These are phyloP conservation scores for Cephaloascus albidus DNA, from an alignment of 805 yeast genomes.

Conservation along the genomic window DNA sequence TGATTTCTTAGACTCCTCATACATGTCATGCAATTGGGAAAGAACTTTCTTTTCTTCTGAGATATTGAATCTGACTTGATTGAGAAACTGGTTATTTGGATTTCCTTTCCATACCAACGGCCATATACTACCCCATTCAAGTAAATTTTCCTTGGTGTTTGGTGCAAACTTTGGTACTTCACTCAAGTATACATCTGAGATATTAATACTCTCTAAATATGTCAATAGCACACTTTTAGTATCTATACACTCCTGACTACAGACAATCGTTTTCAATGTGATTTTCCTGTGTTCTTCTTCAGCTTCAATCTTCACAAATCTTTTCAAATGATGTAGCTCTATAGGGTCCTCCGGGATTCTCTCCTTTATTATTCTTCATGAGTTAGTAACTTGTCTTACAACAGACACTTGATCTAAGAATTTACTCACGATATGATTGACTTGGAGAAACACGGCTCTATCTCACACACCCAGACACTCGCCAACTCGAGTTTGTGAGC, in stretches of 20 bases:
- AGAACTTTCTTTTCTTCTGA: conserved; percentile 20
- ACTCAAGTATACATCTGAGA: conserved; percentile 6
- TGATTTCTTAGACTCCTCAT: conserved; percentile 3
- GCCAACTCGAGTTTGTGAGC: conserved; percentile 17
- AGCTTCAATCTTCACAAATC: neutral
- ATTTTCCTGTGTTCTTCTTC: neutral
- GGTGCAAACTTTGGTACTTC: conserved; percentile 60
- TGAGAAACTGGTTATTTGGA: conserved; percentile 63
- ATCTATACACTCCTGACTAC: neutral
- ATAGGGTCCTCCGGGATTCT: conserved; percentile 2
- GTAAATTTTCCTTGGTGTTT: conserved; percentile 53
- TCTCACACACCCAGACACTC: conserved; percentile 39
- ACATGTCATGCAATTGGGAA: conserved; percentile 1
- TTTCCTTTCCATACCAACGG: conserved; percentile 93
- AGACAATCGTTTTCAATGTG: neutral
- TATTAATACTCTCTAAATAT: conserved; percentile 2
- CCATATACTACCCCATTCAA: conserved; percentile 73
- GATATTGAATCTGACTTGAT: conserved; percentile 43
- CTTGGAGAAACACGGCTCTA: conserved; percentile 25
- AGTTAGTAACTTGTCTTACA: neutral
- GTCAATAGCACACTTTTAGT: neutral
- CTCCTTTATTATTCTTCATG: conserved; percentile 11
- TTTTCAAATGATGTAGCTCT: conserved; percentile 1
- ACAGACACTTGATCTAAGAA: neutral
- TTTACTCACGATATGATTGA: conserved; percentile 10